phyloP scores from a whole-genome alignment of 352 stramenopile genomes.

The Thraustochytrium sp. region DNA sequence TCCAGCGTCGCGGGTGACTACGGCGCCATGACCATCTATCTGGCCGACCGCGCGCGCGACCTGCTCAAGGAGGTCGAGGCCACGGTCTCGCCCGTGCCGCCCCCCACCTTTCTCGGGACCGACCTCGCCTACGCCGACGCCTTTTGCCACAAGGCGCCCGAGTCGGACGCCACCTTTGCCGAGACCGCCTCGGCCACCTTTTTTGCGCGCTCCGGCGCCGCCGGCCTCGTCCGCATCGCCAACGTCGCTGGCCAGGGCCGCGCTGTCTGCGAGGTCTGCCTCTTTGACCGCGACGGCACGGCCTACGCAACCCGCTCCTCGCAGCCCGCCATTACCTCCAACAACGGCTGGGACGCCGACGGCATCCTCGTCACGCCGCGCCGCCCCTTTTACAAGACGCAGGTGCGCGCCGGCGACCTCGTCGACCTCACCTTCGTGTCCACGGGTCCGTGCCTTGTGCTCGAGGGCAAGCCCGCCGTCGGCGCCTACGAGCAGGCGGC shows the following conservation, averaged over 20 bases:
- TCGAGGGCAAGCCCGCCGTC: background rate
- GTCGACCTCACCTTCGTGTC: background rate
- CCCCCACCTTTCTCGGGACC: background rate
- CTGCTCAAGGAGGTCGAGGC: background rate
- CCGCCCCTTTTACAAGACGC: constrained; percentile 6
- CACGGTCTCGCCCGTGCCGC: background rate
- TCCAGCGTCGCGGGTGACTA: background rate
- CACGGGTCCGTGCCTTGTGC: background rate
- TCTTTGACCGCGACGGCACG: background rate
- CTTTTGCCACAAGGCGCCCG: background rate
- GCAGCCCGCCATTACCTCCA: background rate
- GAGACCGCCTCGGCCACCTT: background rate
- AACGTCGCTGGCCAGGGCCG: background rate
- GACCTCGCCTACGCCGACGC: background rate
- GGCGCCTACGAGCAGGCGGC: background rate
- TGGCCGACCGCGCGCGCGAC: background rate
- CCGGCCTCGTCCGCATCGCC: background rate
- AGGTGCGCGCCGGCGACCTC: background rate
- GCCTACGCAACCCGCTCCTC: background rate
- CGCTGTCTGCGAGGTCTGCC: background rate
- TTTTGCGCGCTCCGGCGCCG: background rate
- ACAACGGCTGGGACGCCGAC: constrained; percentile 34
- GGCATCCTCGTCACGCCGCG: background rate
- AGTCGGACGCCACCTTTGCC: background rate
- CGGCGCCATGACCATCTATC: constrained; percentile 1